Base-by-base conservation (phyloP, 768 basidiomycete species). In the Boletus vermiculosoides region DNA sequence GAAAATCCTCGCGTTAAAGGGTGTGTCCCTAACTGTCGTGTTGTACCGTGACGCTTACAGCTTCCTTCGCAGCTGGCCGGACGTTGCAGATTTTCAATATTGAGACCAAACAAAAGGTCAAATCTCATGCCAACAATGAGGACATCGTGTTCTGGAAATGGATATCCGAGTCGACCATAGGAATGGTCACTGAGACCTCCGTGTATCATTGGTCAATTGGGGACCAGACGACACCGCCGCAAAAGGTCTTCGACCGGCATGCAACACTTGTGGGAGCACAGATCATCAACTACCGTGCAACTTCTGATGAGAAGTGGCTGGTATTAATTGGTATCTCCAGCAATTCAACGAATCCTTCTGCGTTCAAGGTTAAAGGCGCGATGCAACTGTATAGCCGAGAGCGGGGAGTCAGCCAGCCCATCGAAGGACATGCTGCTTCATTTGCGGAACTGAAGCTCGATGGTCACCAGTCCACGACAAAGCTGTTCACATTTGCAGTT, bases 111-210 rank as follows among this genome's bases (percentile, higher is more conserved):
- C 88, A 90, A 71, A 98, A 98, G 79, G 92, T 99, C 74, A 96
- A 96, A 70, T 92, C 95, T 28, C 94, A 98, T 70, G 78, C 86
- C 58, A 97, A 87, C 78, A 89, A 85, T 69, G 94, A 98, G 69
- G 96, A 99, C 69, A 81, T 97, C 51, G 87, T 93, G 25, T 99
- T 97, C 76, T 99, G 97, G 97, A 98, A 97, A 72, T 99, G 97
- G 97, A 86, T 98, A 39, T 90, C 87, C 46, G 88, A 93, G 59
- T 84, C 86, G 18, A 90, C 90, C 30, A 87, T 99, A 59, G 97
- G 97, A 66, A 83, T 98, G 77, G 97, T 98, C 66, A 98, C 96
- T 30, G 95, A 98, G 57, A 81, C 90, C 0, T 82, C 94, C 5
- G 96, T 98, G 31, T 92, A 83, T 72, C 95, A 98, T 73, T 97